Evolutionary conservation across 2,329 filamentous ascomycete species (phyloP).

Genomic region (Aspergillus novoparasiticus): DNA sequence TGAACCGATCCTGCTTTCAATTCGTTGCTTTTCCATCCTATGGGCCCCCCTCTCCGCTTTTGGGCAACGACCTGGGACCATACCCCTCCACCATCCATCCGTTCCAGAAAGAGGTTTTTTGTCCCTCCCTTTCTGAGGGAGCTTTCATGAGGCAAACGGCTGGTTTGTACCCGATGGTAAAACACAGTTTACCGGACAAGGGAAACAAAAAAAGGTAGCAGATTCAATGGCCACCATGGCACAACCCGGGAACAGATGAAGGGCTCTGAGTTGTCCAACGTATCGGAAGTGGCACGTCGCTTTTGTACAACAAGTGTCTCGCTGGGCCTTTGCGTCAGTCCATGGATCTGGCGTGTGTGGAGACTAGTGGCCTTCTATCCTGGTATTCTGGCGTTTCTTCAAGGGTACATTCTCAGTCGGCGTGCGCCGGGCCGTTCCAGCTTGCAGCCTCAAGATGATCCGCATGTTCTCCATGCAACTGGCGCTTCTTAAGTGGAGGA

Average conservation of each 20-base stretch:
- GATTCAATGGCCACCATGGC: background rate
- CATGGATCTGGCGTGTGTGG: slow-evolving; percentile 26
- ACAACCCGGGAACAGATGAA: background rate
- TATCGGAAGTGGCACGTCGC: slow-evolving; percentile 18
- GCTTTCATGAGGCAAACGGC: slow-evolving; percentile 23
- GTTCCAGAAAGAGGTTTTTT: slow-evolving; percentile 19
- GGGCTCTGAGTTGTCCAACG: background rate
- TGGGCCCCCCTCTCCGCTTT: slow-evolving; percentile 33
- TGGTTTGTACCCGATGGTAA: slow-evolving; percentile 25
- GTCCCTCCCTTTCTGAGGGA: slow-evolving; percentile 14
- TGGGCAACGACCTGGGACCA: slow-evolving; percentile 25
- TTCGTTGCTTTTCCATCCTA: slow-evolving; percentile 23
- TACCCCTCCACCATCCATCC: slow-evolving; percentile 18
- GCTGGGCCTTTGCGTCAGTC: slow-evolving; percentile 18
- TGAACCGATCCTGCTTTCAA: slow-evolving; percentile 23
- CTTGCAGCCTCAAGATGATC: slow-evolving; percentile 48
- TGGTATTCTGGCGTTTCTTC: slow-evolving; percentile 38
- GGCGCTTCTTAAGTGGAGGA: slow-evolving; percentile 36
- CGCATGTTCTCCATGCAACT: slow-evolving; percentile 39
- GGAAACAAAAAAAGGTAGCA: background rate
- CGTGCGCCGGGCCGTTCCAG: slow-evolving; percentile 51
- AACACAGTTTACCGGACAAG: slow-evolving; percentile 14
- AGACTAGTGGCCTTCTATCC: slow-evolving; percentile 25
- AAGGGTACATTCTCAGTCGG: slow-evolving; percentile 42
- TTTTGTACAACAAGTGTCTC: slow-evolving; percentile 25